Conservation (phyloP, 495 filamentous ascomycete species). For the Penicillium canariense region DNA sequence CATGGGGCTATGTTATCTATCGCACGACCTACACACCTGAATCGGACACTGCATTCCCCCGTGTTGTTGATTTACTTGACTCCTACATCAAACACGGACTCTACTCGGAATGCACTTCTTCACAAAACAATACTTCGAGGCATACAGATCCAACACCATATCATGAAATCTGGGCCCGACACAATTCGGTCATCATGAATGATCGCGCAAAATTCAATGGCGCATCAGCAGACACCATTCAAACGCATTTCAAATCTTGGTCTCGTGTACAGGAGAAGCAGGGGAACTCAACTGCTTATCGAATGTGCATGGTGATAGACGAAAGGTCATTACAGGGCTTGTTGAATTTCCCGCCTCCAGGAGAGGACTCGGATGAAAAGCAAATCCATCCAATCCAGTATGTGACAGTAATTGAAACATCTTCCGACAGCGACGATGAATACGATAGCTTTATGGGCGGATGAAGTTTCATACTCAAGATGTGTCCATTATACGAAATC, state of each 20-base stretch:
- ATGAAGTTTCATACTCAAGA: no score
- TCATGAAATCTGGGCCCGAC: neutral
- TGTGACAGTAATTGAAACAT: neutral
- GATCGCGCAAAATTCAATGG: neutral
- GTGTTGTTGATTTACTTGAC: constrained; percentile 1
- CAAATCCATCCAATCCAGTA: neutral
- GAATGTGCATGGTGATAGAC: constrained; percentile 2
- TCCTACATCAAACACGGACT: constrained; percentile 2
- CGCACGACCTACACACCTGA: constrained; percentile 7
- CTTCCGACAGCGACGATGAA: neutral
- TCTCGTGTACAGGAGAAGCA: neutral
- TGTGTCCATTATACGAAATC: no score
- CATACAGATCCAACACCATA: neutral
- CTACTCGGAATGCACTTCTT: neutral
- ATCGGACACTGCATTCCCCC: neutral
- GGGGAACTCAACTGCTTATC: neutral
- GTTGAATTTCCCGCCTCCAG: neutral
- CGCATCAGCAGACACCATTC: neutral
- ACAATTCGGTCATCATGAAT: neutral
- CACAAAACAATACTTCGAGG: neutral
- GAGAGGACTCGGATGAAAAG: neutral
- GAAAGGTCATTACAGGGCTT: constrained; percentile 1
- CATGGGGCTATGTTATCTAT: constrained; percentile 9
- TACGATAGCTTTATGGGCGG: neutral
- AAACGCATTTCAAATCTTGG: neutral